A percentile compares a stretch with the other conserved stretches of the same genome.
Evolutionary conservation across 2,329 filamentous ascomycete genomes (phyloP).

Genomic region (Penicillium occitanis): DNA sequence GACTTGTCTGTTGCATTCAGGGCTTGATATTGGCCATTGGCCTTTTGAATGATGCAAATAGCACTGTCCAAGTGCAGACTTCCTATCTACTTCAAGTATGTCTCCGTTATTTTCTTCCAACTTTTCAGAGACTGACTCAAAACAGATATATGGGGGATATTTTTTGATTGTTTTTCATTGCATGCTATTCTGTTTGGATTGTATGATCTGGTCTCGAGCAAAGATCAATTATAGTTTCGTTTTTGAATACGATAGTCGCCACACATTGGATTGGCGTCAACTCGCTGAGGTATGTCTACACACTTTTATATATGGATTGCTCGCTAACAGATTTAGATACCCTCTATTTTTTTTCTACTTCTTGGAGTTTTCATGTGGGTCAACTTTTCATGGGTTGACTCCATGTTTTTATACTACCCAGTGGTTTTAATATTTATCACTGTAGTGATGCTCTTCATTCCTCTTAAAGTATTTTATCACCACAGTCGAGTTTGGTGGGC

Average conservation of each 20-base stretch:
- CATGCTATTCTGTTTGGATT: constrained; percentile 80
- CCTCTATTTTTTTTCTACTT: constrained; percentile 76
- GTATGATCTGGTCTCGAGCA: constrained; percentile 74
- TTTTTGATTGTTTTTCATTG: constrained; percentile 81
- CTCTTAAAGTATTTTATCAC: constrained; percentile 71
- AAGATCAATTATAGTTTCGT: constrained; percentile 97
- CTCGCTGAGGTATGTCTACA: constrained; percentile 62
- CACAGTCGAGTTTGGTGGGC: constrained; percentile 80
- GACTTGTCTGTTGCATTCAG: constrained; percentile 65
- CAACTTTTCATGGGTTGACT: constrained; percentile 73
- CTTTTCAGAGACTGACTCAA: not conserved
- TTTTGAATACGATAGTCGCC: constrained; percentile 89
- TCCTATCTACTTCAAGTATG: constrained; percentile 67
- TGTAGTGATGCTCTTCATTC: constrained; percentile 69
- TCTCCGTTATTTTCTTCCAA: constrained; percentile 10
- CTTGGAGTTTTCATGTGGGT: constrained; percentile 80
- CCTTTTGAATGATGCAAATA: constrained; percentile 44
- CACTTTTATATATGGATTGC: not conserved
- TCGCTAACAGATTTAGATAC: constrained; percentile 55
- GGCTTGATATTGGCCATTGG: constrained; percentile 63
- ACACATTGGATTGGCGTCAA: constrained; percentile 86
- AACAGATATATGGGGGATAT: constrained; percentile 84
- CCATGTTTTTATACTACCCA: constrained; percentile 82
- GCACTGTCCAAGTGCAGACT: constrained; percentile 53
- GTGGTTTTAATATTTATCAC: constrained; percentile 73